Evolutionary conservation across 148 eudicot species (phyloP).

Genomic region (Dianthus caryophyllus): DNA sequence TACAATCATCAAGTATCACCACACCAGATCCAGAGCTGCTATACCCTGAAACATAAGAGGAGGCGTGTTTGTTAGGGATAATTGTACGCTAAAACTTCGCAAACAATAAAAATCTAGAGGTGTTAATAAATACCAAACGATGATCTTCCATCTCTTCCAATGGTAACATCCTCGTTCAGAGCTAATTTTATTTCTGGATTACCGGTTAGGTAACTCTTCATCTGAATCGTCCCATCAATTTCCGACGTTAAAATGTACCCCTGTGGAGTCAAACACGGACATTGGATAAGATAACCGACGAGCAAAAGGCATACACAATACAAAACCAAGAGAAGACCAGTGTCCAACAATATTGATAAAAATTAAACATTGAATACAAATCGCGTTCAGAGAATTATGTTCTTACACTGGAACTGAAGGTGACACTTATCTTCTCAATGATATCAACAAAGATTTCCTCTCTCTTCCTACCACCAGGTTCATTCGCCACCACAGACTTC

Average conservation of each 20-base stretch:
- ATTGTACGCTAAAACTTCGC: not conserved
- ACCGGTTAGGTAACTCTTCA: slow-evolving; percentile 96
- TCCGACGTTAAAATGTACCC: slow-evolving; percentile 94
- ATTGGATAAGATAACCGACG: slow-evolving; percentile 9
- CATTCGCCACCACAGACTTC: slow-evolving; percentile 93
- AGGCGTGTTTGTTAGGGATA: not conserved
- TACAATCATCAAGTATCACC: slow-evolving; percentile 89
- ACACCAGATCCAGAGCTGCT: slow-evolving; percentile 76
- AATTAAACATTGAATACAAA: not conserved
- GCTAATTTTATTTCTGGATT: slow-evolving; percentile 91
- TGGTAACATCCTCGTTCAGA: slow-evolving; percentile 76
- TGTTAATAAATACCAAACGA: slow-evolving; percentile 50
- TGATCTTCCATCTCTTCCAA: slow-evolving; percentile 70
- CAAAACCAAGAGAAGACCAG: not conserved
- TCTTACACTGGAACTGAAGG: slow-evolving; percentile 96
- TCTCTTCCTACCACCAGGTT: slow-evolving; percentile 90
- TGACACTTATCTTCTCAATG: slow-evolving; percentile 93
- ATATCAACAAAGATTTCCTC: slow-evolving; percentile 98
- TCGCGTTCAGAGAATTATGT: slow-evolving; percentile 17
- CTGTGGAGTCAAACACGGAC: slow-evolving; percentile 32
- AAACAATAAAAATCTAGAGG: slow-evolving; percentile 10
- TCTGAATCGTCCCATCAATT: slow-evolving; percentile 94
- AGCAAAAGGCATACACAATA: slow-evolving; percentile 8
- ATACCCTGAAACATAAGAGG: slow-evolving; percentile 41
- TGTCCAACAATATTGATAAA: not conserved